Base-by-base conservation (phyloP, 768 basidiomycete genomes). In the Leucogyrophana mollusca region DNA sequence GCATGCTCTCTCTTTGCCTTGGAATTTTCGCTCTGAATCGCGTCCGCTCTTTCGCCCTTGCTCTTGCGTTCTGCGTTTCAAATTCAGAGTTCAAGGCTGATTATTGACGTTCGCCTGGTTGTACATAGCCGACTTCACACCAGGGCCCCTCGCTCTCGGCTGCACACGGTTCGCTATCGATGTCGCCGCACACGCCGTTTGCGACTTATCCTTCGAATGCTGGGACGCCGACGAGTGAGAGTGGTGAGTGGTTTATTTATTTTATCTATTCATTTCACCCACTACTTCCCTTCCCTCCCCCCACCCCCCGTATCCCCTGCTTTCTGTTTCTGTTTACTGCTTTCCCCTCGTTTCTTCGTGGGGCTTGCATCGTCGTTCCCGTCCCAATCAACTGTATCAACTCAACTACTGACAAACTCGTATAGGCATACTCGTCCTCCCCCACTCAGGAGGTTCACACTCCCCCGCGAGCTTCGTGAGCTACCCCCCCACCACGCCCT, bases 381-480 rank as follows among this genome's bases (percentile, higher is more conserved):
- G 1, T 40, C 49, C 43, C 17, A 24, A 23, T 36, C 40, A 25
- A 38, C 10, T 20, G 14, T 42, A 16, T 36, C 43, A 22, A 10
- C 9, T 25, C 7, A 27, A 7, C 11, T 6, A 22, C 40, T 24
- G 27, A 22, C 40, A 21, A 8, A 9, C 22, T 6, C 23, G 22
- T 22, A 7, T 22, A 24, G 13, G 20, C 38, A 22, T 21, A 10
- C 40, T 22, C 40, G 4, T 40, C 40, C 22, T 22, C 40, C 21
- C 22, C 7, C 21, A 22, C 23, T 45, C 51, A 13, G 42, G 54
- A 16, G 50, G 49, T 13, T 52, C 58, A 0, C 47, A 27, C 9
- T 64, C 62, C 0, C 62, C 62, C 0, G 47, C 53, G 22, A 67
- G 65, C 0, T 60, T 47, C 25, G 56, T 47, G 9, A 60, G 56